Conservation (phyloP, 2,329 filamentous ascomycete species). For the Orbilia oligospora region DNA sequence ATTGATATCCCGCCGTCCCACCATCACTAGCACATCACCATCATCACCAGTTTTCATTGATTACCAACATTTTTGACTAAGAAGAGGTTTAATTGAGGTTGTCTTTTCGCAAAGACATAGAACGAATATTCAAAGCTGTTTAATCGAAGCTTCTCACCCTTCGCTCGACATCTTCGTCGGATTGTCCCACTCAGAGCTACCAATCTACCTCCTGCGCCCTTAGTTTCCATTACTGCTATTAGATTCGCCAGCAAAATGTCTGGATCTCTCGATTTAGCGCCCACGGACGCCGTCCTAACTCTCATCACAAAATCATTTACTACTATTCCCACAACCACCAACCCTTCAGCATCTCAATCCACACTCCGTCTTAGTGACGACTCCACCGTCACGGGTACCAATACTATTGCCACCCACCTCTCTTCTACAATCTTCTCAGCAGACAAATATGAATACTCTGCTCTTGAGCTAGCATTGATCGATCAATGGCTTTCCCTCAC, state of each 20-base stretch:
- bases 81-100: neutral
- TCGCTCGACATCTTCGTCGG: slow-evolving; percentile 47
- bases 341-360: slow-evolving; percentile 35
- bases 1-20: slow-evolving; percentile 38
- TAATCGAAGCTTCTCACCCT: slow-evolving; percentile 20
- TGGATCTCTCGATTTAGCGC: slow-evolving; percentile 48
- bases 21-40: slow-evolving; percentile 9
- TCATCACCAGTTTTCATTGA: slow-evolving; percentile 4
- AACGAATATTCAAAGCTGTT: slow-evolving; percentile 26
- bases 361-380: slow-evolving; percentile 48
- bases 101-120: neutral
- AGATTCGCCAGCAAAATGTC: slow-evolving; percentile 48
- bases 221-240: neutral
- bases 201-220: slow-evolving; percentile 24
- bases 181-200: slow-evolving; percentile 29
- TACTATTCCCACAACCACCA: slow-evolving; percentile 37
- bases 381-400: slow-evolving; percentile 63
- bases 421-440: slow-evolving; percentile 77
- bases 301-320: slow-evolving; percentile 56
- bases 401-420: slow-evolving; percentile 67
- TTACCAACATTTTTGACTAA: neutral
- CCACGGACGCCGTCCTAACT: slow-evolving; percentile 50
- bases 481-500: slow-evolving; percentile 87
- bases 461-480: slow-evolving; percentile 87
- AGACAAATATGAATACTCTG: slow-evolving; percentile 78